Evolutionary conservation across 2,329 filamentous ascomycete species (phyloP), one percentile per base, ranked within the genome.

Genomic region (Penicillium sp.): DNA sequence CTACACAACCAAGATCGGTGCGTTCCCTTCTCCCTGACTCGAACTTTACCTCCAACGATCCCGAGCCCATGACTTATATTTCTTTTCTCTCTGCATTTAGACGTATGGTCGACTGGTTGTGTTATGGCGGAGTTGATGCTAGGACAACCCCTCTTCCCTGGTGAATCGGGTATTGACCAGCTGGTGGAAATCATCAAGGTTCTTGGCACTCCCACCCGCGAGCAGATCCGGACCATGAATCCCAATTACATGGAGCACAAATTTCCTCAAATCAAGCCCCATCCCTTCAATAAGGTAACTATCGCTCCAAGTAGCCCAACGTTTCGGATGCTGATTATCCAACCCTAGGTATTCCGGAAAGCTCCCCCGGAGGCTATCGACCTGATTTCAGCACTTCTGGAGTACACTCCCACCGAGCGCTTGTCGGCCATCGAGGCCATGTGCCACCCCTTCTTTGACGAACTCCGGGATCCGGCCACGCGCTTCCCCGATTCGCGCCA

Each of bases 201-300:
- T 52, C 82, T 99, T 59, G 95, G 95, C 58, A 99, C 95, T 19
- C 95, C 95, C 19, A 98, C 95, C 35, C 86, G 95, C 63, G 95
- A 99, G 76, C 95, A 99, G 78, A 99, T 99, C 71, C 90, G 95
- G 67, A 99, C 95, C 64, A 99, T 99, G 95, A 99, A 99, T 78
- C 95, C 95, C 58, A 99, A 99, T 79, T 99, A 99, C 79, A 99
- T 99, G 95, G 95, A 99, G 80, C 95, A 99, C 82, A 98, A 98
- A 81, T 99, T 99, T 79, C 95, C 95, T 48, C 95, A 99, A 78
- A 99, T 99, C 82, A 99, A 99, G 82, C 95, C 95, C 57, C 95
- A 99, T 73, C 95, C 95, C 27, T 99, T 99, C 83, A 96, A 90
- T 80, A 98, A 98, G 85, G 85, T 87, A 74, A 57, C 19, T 44